These are phyloP conservation scores for Hymenoscyphus linearis DNA, from an alignment of 2,329 filamentous ascomycete species.

Conservation along the genomic window DNA sequence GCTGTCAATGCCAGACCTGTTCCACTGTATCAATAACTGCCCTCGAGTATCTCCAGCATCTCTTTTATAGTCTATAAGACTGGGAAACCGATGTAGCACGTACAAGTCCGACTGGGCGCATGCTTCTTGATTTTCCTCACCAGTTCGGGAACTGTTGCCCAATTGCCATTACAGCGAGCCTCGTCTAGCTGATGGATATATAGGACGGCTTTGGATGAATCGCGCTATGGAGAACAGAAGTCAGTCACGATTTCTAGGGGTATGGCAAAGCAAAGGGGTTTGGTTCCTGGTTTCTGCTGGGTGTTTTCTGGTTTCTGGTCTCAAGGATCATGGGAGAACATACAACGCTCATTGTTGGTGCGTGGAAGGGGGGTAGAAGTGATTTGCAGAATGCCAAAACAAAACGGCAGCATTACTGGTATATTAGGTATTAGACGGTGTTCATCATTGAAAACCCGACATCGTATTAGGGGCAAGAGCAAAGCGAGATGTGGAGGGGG, in stretches of 20 bases:
- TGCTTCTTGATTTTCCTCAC: conserved; percentile 94
- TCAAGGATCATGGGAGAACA: not conserved
- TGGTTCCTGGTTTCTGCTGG: too few species aligned
- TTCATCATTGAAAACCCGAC: not conserved
- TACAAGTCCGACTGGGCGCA: conserved; percentile 80
- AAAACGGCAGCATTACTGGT: not conserved
- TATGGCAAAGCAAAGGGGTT: not conserved
- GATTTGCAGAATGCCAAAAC: not conserved
- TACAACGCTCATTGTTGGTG: conserved; percentile 26
- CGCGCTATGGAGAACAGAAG: conserved; percentile 21
- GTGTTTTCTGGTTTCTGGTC: too few species aligned
- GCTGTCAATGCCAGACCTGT: conserved; percentile 65
- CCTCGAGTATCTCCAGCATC: not conserved
- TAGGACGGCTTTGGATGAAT: conserved; percentile 68
- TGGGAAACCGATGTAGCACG: conserved; percentile 27
- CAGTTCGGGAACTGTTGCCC: conserved; percentile 81
- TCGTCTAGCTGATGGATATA: conserved; percentile 81
- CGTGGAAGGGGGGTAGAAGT: not conserved
- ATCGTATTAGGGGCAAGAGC: not conserved
- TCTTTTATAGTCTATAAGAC: not conserved
- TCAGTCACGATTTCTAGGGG: conserved; percentile 6
- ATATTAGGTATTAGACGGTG: not conserved
- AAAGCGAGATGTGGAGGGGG: not conserved
- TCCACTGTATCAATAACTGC: conserved; percentile 18
- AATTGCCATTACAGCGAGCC: conserved; percentile 82